phyloP scores from a whole-genome alignment of 768 basidiomycete genomes.

The Boletus edulis region DNA sequence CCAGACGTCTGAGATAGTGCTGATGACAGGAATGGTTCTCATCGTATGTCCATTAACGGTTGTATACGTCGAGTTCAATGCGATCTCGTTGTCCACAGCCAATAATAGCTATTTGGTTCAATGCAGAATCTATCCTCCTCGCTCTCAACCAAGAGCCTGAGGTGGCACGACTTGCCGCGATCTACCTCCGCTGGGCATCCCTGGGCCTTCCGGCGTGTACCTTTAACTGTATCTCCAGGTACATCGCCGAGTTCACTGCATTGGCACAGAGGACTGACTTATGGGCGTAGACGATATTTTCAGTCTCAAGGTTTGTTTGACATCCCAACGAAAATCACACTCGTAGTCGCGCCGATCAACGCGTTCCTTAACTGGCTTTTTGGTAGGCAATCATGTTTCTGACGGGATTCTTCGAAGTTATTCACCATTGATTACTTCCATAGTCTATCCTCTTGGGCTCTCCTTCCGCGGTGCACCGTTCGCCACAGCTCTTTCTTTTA shows the following conservation, averaged over 20 bases:
- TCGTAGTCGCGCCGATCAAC: slow-evolving; percentile 85
- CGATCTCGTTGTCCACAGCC: slow-evolving; percentile 30
- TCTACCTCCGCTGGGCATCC: slow-evolving; percentile 75
- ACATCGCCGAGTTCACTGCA: not conserved
- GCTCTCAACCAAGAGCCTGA: slow-evolving; percentile 77
- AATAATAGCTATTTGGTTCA: slow-evolving; percentile 75
- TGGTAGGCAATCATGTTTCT: slow-evolving; percentile 43
- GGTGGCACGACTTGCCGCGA: slow-evolving; percentile 71
- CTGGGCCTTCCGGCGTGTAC: slow-evolving; percentile 78
- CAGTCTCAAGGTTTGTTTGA: slow-evolving; percentile 86
- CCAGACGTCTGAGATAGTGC: slow-evolving; percentile 36
- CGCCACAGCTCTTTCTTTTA: slow-evolving; percentile 85
- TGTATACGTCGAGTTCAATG: not conserved
- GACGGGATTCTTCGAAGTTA: not conserved
- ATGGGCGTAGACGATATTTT: slow-evolving; percentile 44
- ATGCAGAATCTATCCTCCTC: slow-evolving; percentile 75
- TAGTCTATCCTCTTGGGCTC: slow-evolving; percentile 56
- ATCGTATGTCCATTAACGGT: slow-evolving; percentile 46
- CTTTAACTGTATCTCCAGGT: slow-evolving; percentile 58
- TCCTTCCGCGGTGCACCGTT: slow-evolving; percentile 94
- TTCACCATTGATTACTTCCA: not conserved
- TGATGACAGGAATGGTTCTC: slow-evolving; percentile 57
- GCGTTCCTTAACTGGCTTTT: slow-evolving; percentile 79
- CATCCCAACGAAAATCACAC: slow-evolving; percentile 80
- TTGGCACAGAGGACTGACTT: not conserved